phyloP scores from a whole-genome alignment of 768 basidiomycete genomes.

The Pleurotus cornucopiae region DNA sequence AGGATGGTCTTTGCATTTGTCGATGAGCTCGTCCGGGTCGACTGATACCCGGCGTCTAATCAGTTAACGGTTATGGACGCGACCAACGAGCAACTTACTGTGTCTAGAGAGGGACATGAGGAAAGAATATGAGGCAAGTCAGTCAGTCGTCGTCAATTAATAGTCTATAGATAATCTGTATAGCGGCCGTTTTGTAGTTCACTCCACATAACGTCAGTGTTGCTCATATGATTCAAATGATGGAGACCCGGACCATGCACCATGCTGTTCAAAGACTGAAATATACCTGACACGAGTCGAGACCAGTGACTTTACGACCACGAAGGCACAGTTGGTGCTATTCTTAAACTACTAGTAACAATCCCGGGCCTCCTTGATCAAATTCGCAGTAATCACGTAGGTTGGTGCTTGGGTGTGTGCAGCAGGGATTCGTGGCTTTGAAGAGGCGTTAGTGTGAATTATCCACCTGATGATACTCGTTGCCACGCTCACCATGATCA shows the following conservation, averaged over 20 bases:
- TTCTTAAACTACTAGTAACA: background rate
- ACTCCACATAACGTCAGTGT: background rate
- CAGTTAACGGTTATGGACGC: background rate
- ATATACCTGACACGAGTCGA: background rate
- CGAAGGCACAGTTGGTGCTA: background rate
- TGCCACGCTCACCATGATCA: constrained; percentile 22
- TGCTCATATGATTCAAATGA: background rate
- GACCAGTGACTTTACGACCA: background rate
- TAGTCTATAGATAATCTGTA: no score
- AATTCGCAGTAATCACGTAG: constrained; percentile 26
- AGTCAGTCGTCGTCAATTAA: background rate
- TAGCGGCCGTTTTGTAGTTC: background rate
- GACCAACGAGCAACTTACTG: constrained; percentile 20
- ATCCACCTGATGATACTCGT: background rate
- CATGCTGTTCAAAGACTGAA: background rate
- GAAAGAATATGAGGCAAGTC: background rate
- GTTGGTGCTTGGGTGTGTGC: constrained; percentile 25
- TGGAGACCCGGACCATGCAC: background rate
- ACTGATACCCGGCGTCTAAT: constrained; percentile 21
- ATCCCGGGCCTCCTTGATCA: constrained; percentile 18
- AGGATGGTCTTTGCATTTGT: constrained; percentile 32
- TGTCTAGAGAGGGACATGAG: constrained; percentile 35
- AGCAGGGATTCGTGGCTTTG: constrained; percentile 20
- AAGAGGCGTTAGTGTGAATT: background rate
- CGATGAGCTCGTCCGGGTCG: constrained; percentile 47